Percentiles rank a stretch among this genome's conserved stretches.
Conservation (phyloP, 164 flowering plant genomes). For the Annona cherimola region DNA sequence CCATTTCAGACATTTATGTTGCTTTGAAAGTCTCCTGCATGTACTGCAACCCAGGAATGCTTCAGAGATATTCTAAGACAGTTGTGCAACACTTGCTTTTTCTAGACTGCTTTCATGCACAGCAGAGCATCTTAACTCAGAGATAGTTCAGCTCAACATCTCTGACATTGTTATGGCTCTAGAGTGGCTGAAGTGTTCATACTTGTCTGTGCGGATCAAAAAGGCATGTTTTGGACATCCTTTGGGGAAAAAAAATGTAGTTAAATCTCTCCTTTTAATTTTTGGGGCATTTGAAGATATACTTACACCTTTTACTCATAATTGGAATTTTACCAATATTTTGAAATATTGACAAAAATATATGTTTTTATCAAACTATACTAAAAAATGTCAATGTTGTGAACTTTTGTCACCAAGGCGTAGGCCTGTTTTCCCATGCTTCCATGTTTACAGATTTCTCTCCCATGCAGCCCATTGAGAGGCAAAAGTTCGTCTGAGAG, state of each 20-base stretch:
- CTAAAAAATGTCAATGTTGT: no score
- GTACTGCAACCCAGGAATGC: background rate
- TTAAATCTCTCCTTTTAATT: no score
- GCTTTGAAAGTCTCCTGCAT: background rate
- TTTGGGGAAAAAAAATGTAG: background rate
- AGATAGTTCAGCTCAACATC: slow-evolving; percentile 89
- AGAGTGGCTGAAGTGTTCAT: slow-evolving; percentile 97
- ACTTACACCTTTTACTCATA: no score
- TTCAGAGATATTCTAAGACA: slow-evolving; percentile 2
- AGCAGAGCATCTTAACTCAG: slow-evolving; percentile 94
- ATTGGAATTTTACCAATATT: no score
- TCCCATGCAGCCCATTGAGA: no score
- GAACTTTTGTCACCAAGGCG: no score
- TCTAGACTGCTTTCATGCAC: slow-evolving; percentile 78
- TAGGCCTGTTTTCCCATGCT: no score
- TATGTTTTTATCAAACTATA: no score
- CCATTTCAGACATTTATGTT: slow-evolving; percentile 2
- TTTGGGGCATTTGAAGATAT: no score
- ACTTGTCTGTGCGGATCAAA: slow-evolving; percentile 82
- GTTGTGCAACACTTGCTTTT: background rate
- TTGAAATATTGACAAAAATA: no score
- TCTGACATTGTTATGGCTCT: slow-evolving; percentile 83
- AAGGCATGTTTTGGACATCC: slow-evolving; percentile 51
- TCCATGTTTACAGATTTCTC: no score
- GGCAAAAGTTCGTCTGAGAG: no score